Evolutionary conservation across 176 grass and related monocot genomes (phyloP), one percentile per base, ranked within the genome.

Genomic region (Musa troglodytarum): DNA sequence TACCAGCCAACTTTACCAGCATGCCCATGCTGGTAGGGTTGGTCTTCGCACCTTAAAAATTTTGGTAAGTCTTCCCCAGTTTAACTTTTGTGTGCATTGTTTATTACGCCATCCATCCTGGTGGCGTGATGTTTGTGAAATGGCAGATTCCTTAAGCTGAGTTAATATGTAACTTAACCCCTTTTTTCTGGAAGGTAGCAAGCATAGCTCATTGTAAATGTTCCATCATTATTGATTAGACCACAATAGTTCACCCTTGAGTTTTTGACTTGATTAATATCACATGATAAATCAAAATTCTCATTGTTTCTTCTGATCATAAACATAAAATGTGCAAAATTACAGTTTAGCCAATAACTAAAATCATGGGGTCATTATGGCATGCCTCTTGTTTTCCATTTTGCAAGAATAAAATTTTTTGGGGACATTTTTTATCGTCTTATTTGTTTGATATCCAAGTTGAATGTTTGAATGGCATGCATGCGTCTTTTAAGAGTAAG

Each of bases 51-150:
- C 68, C 17, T 20, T 19, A 6, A 20, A 50, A 50, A 1, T 61
- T 70, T 70, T 50, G 29, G 43, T 70, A 17, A 70, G 20, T 70
- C 49, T 51, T 70, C 11, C 9, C 43, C 76, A 34, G 66, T 82
- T 72, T 28, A 51, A 66, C 29, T 78, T 75, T 56, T 68, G 68
- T 69, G 67, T 67, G 43, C 68, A 68, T 82, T 69, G 5, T 9
- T 49, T 49, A 69, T 14, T 21, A 49, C 28, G 2, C 9, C 26
- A n/a, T 11, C 29, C 50, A 51, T 51, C 11, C 34, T 70, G 29
- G 50, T 17, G 14, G 15, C 17, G 9, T 50, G 67, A 12, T 66
- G 64, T 66, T 29, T 66, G 64, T 66, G 22, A 66, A 34, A 25
- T 66, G 9, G 1, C 1, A 67, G 24, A 61, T 61, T 61, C 57